Percentiles rank a stretch among this genome's conserved stretches.
phyloP scores from a whole-genome alignment of 2,329 filamentous ascomycete genomes.

The Curvularia lunata region DNA sequence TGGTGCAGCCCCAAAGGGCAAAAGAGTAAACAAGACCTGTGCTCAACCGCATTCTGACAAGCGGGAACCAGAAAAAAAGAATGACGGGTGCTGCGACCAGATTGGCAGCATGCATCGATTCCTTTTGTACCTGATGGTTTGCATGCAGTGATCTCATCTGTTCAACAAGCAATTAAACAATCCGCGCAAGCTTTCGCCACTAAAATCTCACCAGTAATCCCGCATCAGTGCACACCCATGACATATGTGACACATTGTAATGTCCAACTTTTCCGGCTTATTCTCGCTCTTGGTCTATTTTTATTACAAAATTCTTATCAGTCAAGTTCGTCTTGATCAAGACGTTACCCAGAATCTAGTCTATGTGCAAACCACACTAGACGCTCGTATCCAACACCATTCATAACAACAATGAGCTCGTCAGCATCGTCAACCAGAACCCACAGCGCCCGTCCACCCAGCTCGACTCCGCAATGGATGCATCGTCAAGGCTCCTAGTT shows the following conservation, averaged over 20 bases:
- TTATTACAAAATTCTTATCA: constrained; percentile 4
- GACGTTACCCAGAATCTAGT: constrained; percentile 4
- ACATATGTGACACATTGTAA: not conserved
- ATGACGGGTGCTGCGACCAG: not conserved
- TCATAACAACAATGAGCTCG: not conserved
- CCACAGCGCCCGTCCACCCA: not conserved
- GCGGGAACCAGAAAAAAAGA: not conserved
- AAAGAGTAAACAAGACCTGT: not conserved
- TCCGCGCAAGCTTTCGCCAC: not conserved
- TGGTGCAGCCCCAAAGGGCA: not conserved
- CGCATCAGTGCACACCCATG: not conserved
- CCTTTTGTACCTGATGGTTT: not conserved
- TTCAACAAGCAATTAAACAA: not conserved
- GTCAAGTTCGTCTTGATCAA: not conserved
- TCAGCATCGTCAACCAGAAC: not conserved
- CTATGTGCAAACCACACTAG: constrained; percentile 4
- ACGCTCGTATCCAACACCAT: not conserved
- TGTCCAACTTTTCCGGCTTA: not conserved
- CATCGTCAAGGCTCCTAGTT: constrained; percentile 25
- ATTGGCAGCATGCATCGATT: not conserved
- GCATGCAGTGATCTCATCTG: not conserved
- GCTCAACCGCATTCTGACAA: constrained; percentile 1
- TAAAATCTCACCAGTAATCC: not conserved
- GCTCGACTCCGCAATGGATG: not conserved
- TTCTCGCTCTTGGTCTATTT: constrained; percentile 2